Base-by-base conservation (phyloP, 441 rosid species). In the Mallotus repandus region DNA sequence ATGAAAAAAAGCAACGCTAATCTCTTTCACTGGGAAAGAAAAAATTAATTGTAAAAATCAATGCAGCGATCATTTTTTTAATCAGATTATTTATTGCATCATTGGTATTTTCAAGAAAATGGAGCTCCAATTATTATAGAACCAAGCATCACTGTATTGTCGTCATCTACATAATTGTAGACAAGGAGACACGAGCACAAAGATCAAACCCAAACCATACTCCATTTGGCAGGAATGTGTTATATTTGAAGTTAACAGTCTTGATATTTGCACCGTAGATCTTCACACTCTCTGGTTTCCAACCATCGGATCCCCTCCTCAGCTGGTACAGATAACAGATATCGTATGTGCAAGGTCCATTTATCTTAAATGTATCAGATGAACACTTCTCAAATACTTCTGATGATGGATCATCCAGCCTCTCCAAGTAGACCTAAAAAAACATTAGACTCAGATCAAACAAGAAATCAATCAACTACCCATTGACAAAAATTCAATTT, bases 231-330 rank as follows among this genome's bases (percentile, higher is more conserved):
- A 85, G 77, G 76, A 71, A 76, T 46, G 75, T 70, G 56, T 82
- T 78, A 41, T 68, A 82, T 59, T 85, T 58, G 71, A 84, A 84
- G 14, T 78, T 81, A 74, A 78, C 85, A 1, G 86, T 80, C 74
- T 66, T 82, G 49, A 74, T 79, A 66, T 78, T 71, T 64, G 76
- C 57, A 38, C 82, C 82, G 71, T 77, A 71, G 81, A 85, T 74
- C 78, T 81, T 82, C 59, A 82, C 85, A 15, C 74, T 82, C 75
- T 82, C 84, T 5, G 89, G 91, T 75, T 78, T 84, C 91, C 88
- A 85, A 48, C 87, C 85, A 76, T 87, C 89, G 9, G 75, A 81
- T 76, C 87, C 87, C 46, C 58, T 76, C 67, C 87, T 77, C 10
- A 78, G 86, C n/a, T 85, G 69, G 79, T 84, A 71, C 57, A 70